Conservation (phyloP, 768 basidiomycete species). For the Pulveroboletus sp. region DNA sequence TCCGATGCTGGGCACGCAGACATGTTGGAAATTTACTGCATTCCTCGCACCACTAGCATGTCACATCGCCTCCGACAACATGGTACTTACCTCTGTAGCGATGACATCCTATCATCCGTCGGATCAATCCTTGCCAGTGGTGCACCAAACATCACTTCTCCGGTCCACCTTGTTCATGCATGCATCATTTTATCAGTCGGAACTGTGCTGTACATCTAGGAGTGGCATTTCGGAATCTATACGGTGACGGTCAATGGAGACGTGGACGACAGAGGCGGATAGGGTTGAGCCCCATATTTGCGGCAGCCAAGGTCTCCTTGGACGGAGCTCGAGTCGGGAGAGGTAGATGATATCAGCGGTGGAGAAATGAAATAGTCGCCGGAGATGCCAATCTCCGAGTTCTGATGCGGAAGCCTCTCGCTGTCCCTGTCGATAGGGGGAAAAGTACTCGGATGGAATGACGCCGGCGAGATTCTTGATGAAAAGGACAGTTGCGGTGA, state of each 20-base stretch:
- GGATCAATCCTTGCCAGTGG: background rate
- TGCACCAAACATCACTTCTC: background rate
- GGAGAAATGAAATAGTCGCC: background rate
- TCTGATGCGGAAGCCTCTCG: slow-evolving; percentile 4
- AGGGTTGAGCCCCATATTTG: background rate
- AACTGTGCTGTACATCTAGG: background rate
- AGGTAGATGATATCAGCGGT: background rate
- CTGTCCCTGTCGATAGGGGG: background rate
- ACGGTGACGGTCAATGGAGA: background rate
- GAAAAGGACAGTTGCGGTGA: background rate
- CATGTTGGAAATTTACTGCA: background rate
- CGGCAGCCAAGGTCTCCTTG: background rate
- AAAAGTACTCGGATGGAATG: slow-evolving; percentile 4
- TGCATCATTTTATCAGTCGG: background rate
- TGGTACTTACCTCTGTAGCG: background rate
- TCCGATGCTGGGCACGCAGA: background rate
- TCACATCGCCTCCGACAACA: background rate
- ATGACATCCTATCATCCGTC: background rate
- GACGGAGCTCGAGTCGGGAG: background rate
- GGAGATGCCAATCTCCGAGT: slow-evolving; percentile 8
- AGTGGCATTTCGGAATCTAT: background rate
- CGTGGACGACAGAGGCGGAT: background rate
- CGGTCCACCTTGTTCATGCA: background rate
- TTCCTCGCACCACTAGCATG: background rate
- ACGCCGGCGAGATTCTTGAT: slow-evolving; percentile 3